Evolutionary conservation across 2,329 filamentous ascomycete species (phyloP), one percentile per base, ranked within the genome.

Genomic region (Hypoxylon rubiginosum): DNA sequence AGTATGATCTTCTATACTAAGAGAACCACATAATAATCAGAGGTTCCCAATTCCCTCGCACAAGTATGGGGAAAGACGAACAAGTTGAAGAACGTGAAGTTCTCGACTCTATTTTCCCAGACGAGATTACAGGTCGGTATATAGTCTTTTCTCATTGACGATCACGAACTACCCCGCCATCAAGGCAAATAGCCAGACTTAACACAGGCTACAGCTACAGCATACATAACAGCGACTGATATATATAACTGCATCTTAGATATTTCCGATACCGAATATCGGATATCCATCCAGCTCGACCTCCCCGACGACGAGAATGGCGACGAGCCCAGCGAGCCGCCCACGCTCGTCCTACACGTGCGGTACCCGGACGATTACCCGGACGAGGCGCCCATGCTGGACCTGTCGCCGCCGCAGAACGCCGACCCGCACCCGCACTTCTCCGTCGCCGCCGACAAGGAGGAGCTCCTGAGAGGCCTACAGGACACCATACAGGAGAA

Each of bases 81-180:
- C 96, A 99, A 80, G 83, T 90, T 71, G 96, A 99, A 82, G 96
- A 99, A 86, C 91, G 94, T 67, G 96, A 99, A 81, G 95, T 99
- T 74, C 93, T 99, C 78, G 93, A 97, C 77, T 97, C 95, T 66
- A 99, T 99, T 77, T 99, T 98, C 73, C 94, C 96, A 1, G 95
- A 99, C 66, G 96, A 99, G 82, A 97, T 99, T 73, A 95, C 91
- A 86, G 92, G 94, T 95, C 76, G 45, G 72, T 72, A n/a, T n/a
- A n/a, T n/a, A n/a, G n/a, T n/a, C n/a, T n/a, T n/a, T n/a, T n/a
- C n/a, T n/a, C n/a, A n/a, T n/a, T n/a, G n/a, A n/a, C n/a, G n/a
- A n/a, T n/a, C n/a, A n/a, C n/a, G n/a, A 30, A 26, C 36, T 61
- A 77, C 66, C 43, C 61, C 65, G 43, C 63, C 66, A 66, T 52